Evolutionary conservation across 2,329 filamentous ascomycete genomes (phyloP).

Genomic region (Rutstroemia sp.): DNA sequence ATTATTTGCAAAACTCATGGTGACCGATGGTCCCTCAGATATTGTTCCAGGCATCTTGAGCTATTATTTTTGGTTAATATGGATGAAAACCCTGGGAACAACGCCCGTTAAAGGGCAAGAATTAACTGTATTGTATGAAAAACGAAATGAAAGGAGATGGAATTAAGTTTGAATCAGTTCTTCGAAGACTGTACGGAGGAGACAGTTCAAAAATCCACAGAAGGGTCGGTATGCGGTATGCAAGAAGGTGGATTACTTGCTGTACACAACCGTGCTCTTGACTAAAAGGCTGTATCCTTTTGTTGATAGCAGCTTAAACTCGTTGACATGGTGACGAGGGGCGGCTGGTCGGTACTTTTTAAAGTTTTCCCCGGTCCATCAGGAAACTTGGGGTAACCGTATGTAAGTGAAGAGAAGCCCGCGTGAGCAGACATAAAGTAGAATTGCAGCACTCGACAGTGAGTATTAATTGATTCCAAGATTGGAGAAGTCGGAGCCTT

Average conservation of each 20-base stretch:
- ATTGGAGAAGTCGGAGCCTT: too few species aligned
- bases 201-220: not conserved
- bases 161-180: not conserved
- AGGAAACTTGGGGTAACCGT: too few species aligned
- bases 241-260: conserved; percentile 7
- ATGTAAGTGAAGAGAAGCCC: too few species aligned
- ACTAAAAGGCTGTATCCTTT: not conserved
- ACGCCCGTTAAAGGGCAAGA: conserved; percentile 5
- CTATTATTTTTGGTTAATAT: not conserved
- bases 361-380: too few species aligned
- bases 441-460: too few species aligned
- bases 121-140: not conserved
- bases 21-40: conserved; percentile 30
- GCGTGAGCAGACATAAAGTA: too few species aligned
- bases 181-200: too few species aligned
- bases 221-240: conserved; percentile 8
- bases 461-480: too few species aligned
- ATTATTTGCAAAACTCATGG: conserved; percentile 74
- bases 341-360: too few species aligned
- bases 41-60: conserved; percentile 27
- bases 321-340: too few species aligned
- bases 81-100: not conserved
- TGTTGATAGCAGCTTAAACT: conserved; percentile 1
- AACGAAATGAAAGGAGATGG: not conserved
- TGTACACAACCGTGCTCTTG: not conserved